A percentile compares a stretch with the other conserved stretches of the same genome.
These are phyloP conservation scores for Fusarium sp. DNA, from an alignment of 2,329 filamentous ascomycete genomes.

Conservation along the genomic window DNA sequence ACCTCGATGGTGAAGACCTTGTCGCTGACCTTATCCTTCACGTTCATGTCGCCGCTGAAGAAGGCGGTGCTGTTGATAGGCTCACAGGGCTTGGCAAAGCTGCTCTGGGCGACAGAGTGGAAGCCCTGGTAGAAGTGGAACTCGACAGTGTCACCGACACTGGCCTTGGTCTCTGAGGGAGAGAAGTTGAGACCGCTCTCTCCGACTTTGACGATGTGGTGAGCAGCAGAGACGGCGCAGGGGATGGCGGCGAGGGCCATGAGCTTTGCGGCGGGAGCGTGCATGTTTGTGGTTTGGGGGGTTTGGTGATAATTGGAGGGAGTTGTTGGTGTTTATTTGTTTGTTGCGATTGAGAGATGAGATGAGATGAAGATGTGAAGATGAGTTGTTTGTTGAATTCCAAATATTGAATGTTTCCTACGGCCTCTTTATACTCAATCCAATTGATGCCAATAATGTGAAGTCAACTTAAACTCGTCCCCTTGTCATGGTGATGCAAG, in stretches of 20 bases:
- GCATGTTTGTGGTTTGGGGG: slow-evolving; percentile 24
- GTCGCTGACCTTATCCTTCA: slow-evolving; percentile 27
- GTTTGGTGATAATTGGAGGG: neutral
- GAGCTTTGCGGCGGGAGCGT: slow-evolving; percentile 28
- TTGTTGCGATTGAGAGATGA: neutral
- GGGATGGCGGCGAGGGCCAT: slow-evolving; percentile 33
- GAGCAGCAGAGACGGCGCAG: slow-evolving; percentile 27
- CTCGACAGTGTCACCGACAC: slow-evolving; percentile 62
- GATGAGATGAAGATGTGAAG: neutral
- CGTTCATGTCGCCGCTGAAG: slow-evolving; percentile 50
- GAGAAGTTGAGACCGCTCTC: slow-evolving; percentile 59
- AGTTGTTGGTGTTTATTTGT: neutral
- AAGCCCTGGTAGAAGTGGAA: slow-evolving; percentile 64
- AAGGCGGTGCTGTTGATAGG: slow-evolving; percentile 66
- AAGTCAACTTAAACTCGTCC: slow-evolving; percentile 13
- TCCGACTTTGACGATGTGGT: slow-evolving; percentile 46
- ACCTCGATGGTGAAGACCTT: slow-evolving; percentile 42
- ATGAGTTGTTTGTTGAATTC: slow-evolving; percentile 7
- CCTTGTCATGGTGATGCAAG: neutral
- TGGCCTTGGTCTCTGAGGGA: slow-evolving; percentile 65
- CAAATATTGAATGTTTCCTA: slow-evolving; percentile 1
- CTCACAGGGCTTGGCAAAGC: slow-evolving; percentile 70
- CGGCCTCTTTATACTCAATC: slow-evolving; percentile 27
- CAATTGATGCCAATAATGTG: slow-evolving; percentile 9
- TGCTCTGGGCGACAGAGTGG: slow-evolving; percentile 73